Base-by-base conservation (phyloP, 2,329 filamentous ascomycete genomes). In the Aureobasidium sp. region DNA sequence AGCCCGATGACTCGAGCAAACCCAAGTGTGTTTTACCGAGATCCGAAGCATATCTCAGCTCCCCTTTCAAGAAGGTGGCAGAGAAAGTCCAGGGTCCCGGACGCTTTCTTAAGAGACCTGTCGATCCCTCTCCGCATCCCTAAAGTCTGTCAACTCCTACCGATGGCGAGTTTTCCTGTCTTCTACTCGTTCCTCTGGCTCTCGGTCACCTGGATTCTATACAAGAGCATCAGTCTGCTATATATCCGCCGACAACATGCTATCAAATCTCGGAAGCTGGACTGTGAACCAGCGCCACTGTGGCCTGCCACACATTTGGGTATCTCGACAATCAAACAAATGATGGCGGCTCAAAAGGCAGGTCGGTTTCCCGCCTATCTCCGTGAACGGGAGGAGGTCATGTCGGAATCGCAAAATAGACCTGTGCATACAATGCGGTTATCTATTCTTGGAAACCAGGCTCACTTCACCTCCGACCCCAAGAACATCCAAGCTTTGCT, bases 401-500 rank as follows among this genome's bases (percentile, higher is more conserved):
- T 75, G 69, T 72, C 60, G 50, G 61, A 69, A 45, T 16, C 67
- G 6, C 48, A 69, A 10, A 74, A 74, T 20, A 68, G 73, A 31
- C 65, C 67, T 18, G 72, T 72, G 60, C 56, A 70, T 15, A 77
- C 75, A 0, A 75, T 74, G 70, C 71, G 65, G 11, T 62, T 51
- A 18, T 65, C 65, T 7, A 55, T 72, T 25, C 56, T 76, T 20
- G 74, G 73, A 23, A 71, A 73, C 25, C 69, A 67, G 9, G 64
- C 70, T 20, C 70, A 68, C 66, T 71, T 75, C 58, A 77, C 75
- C 5, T 67, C 65, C 31, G 75, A 78, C 48, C 75, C 76, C 1
- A 73, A 74, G 67, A 78, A 78, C 63, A 75, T 78, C 50, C 73
- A 78, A 61, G 75, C 76, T 25, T 67, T 78, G 58, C 70, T 78